Evolutionary conservation across 352 stramenopile species (phyloP), one percentile per base, ranked within the genome.

Genomic region (Halophytophthora polymorphica): DNA sequence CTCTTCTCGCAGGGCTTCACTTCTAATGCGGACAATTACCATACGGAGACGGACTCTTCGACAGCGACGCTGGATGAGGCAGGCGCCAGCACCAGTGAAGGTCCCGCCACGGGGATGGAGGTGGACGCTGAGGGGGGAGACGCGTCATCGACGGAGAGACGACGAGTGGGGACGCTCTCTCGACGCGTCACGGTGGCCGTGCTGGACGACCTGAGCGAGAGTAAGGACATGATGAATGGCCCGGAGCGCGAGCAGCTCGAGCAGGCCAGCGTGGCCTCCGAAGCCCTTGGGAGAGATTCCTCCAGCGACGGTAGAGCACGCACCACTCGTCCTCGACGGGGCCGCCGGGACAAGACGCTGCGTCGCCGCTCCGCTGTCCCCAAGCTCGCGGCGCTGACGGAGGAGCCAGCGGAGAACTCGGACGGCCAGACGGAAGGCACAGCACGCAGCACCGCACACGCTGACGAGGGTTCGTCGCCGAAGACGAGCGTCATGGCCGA

Each of bases 1-100:
- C 69, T 90, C 21, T 90, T 90, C 51, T 70, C 78, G 33, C 74
- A 84, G 38, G 78, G 78, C 5, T 80, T 77, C 29, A 53, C 50
- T 2, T 65, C 34, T 14, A 71, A 71, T 45, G 47, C 42, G 13
- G 52, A 59, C 34, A 70, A 74, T 29, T 71, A 68, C 36, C 50
- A 58, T 18, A 22, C 19, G 2, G 40, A 61, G 36, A 25, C 42
- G 31, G 22, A 19, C 2, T 35, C 39, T 7, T 40, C 60, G 6
- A 23, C 17, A 39, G 51, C 56, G 53, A 6, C 3, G 2, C 23
- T 25, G n/a, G 12, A 10, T 17, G 36, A 36, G 2, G 19, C 50
- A 28, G 46, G 34, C 1, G 31, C 53, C 23, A 39, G 36, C 11
- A 36, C 23, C 3, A 21, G 31, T 1, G 47, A 61, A 31, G 48